A percentile compares a stretch with the other conserved stretches of the same genome.
Conservation (phyloP, 1,139 yeast genomes). For the Debaryomyces fabryi region DNA sequence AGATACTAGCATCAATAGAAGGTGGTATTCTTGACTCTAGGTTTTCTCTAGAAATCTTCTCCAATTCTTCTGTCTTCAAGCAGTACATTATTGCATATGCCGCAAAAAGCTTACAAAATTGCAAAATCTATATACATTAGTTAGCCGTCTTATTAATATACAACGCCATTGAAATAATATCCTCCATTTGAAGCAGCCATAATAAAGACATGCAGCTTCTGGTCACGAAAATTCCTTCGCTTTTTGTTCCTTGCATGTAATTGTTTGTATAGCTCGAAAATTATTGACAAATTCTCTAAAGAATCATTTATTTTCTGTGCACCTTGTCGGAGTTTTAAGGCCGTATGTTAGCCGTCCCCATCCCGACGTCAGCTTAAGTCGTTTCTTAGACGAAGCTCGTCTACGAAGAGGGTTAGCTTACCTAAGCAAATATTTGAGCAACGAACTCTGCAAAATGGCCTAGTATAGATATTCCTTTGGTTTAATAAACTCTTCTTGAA, state of each 20-base stretch:
- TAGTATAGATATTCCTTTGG: neutral
- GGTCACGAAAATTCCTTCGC: neutral
- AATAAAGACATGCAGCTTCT: neutral
- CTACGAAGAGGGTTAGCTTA: neutral
- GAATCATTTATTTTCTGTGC: neutral
- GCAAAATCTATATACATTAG: neutral
- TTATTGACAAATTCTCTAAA: no score
- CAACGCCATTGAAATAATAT: neutral
- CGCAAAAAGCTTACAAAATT: neutral
- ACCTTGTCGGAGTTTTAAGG: neutral
- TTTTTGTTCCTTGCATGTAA: neutral
- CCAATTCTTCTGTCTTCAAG: neutral
- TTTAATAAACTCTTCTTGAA: neutral
- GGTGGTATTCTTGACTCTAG: neutral
- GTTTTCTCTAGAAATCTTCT: neutral
- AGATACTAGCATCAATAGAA: neutral
- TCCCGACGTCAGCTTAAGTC: neutral
- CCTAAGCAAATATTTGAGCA: neutral
- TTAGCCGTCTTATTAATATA: neutral
- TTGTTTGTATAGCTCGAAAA: neutral
- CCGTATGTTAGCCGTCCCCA: neutral
- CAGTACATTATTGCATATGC: constrained; percentile 1
- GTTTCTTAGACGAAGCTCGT: neutral
- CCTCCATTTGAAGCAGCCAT: neutral
- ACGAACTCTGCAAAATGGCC: neutral